phyloP scores from a whole-genome alignment of 75 land plant genomes.

The Ceratopteris richardii region DNA sequence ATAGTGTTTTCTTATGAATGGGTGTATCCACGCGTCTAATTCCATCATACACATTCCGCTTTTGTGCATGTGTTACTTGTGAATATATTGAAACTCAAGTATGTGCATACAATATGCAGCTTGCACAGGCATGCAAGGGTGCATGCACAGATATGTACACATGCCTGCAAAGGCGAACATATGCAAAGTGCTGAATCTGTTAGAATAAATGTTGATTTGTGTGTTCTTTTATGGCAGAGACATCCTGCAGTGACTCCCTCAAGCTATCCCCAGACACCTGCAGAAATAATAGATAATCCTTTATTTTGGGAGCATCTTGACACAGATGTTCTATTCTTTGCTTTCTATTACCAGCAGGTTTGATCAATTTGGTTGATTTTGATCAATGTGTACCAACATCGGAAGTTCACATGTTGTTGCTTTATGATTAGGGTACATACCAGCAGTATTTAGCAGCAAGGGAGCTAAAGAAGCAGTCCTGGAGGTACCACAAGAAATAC shows the following conservation, averaged over 20 bases:
- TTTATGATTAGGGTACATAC: slow-evolving; percentile 65
- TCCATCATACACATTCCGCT: no score
- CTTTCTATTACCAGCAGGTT: slow-evolving; percentile 97
- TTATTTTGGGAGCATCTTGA: slow-evolving; percentile 80
- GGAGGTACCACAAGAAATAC: slow-evolving; percentile 96
- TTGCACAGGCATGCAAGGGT: no score
- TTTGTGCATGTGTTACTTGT: no score
- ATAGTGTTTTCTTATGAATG: no score
- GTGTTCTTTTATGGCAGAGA: slow-evolving; percentile 48
- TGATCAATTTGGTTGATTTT: background rate
- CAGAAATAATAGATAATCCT: slow-evolving; percentile 79
- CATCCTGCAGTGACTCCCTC: slow-evolving; percentile 81
- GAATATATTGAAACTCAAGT: no score
- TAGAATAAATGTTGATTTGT: no score
- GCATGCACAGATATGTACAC: no score
- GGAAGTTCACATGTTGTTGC: background rate
- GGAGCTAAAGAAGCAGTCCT: slow-evolving; percentile 87
- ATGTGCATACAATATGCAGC: no score
- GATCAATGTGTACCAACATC: background rate
- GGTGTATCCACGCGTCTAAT: no score
- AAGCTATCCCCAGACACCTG: slow-evolving; percentile 85
- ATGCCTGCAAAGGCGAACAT: no score
- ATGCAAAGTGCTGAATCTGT: no score
- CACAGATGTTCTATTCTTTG: slow-evolving; percentile 85
- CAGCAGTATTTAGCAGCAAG: slow-evolving; percentile 98